A percentile compares a stretch with the other conserved stretches of the same genome.
Conservation (phyloP, 306 rosid species). For the Gynostemma pentaphyllum region DNA sequence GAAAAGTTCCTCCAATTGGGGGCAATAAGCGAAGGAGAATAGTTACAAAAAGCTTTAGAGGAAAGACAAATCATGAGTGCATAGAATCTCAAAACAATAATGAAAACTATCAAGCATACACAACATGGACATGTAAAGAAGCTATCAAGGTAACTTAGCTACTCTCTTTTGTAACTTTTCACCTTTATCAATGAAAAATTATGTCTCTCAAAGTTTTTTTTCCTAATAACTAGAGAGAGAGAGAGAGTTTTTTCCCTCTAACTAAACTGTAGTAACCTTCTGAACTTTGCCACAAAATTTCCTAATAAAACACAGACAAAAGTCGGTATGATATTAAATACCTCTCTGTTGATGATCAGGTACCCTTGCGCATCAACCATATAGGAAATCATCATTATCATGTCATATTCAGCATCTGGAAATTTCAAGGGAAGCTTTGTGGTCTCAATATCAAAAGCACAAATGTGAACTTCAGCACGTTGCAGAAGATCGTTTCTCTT, state of each 20-base stretch:
- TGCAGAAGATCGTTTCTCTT: conserved; percentile 92
- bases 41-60: too few relatives aligned
- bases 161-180: too few relatives aligned
- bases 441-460: conserved; percentile 97
- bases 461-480: conserved; percentile 96
- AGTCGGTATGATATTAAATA: conserved; percentile 7
- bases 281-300: not conserved
- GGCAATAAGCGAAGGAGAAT: too few relatives aligned
- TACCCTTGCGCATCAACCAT: conserved; percentile 93
- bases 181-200: too few relatives aligned
- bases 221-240: not conserved
- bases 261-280: not conserved
- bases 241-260: not conserved
- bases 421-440: conserved; percentile 89
- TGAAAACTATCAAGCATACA: not conserved
- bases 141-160: not conserved
- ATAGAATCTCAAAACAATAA: not conserved
- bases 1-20: too few relatives aligned
- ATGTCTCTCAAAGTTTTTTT: too few relatives aligned
- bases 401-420: conserved; percentile 90
- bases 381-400: conserved; percentile 93
- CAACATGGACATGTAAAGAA: not conserved
- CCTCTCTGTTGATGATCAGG: conserved; percentile 96
- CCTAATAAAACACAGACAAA: not conserved
- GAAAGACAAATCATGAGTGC: not conserved